Evolutionary conservation across 164 flowering plant species (phyloP).

Genomic region (Liquidambar formosana): DNA sequence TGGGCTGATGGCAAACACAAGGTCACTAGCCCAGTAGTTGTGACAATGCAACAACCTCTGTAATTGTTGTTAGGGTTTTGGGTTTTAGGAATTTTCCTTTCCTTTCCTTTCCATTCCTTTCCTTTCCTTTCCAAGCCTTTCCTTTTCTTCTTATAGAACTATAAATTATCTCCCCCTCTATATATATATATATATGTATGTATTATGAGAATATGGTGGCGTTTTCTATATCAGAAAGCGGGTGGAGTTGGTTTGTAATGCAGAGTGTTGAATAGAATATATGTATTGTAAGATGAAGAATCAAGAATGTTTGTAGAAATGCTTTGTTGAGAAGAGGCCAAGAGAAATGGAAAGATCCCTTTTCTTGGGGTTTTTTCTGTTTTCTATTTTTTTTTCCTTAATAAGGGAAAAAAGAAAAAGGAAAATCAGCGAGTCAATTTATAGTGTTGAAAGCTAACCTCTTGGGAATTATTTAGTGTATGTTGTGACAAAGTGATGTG

Average conservation of each 20-base stretch:
- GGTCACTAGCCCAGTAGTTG: constrained; percentile 78
- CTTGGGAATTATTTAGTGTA: too few species aligned
- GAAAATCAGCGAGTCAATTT: too few species aligned
- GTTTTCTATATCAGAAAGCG: constrained; percentile 28
- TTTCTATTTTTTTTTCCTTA: too few species aligned
- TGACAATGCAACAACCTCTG: constrained; percentile 82
- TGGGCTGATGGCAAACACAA: constrained; percentile 88
- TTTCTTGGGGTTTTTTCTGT: too few species aligned
- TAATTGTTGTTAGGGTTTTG: constrained; percentile 6
- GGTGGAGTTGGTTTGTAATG: constrained; percentile 13
- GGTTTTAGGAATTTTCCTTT: constrained; percentile 12
- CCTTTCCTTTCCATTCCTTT: background rate
- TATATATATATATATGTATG: constrained; percentile 3
- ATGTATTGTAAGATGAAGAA: background rate
- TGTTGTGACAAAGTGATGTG: background rate
- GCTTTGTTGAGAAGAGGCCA: constrained; percentile 4
- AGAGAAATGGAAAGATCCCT: background rate
- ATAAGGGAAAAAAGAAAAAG: too few species aligned
- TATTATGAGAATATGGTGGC: constrained; percentile 7
- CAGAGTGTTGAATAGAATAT: background rate
- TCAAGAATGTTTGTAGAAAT: constrained; percentile 10
- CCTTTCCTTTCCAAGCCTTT: too few species aligned
- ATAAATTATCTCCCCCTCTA: background rate
- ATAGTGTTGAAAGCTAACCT: too few species aligned
- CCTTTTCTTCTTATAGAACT: too few species aligned